Base-by-base conservation (phyloP, 2,329 filamentous ascomycete genomes). In the Stagonosporopsis cucurbitacearum region DNA sequence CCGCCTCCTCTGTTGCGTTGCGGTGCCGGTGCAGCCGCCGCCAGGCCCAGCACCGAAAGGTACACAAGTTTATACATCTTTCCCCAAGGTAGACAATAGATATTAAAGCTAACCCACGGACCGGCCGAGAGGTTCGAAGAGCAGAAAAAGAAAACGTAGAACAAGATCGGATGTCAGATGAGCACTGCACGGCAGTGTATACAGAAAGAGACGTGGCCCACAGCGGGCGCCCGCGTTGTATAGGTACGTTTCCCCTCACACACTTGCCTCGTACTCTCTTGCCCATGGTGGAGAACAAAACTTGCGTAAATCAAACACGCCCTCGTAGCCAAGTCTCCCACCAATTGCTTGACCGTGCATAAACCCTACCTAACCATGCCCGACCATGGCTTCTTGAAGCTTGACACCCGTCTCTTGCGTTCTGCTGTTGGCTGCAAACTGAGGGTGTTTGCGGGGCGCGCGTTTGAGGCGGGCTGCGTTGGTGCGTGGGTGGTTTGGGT, bases 401-500 rank as follows among this genome's bases (percentile, higher is more conserved):
- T 63, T 63, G 54, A 64, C 43, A 59, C 32, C 41, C 50, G 42
- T 37, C 45, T 41, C 40, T 6, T 25, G 32, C 3, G 23, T 20
- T 13, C 20, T 4, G 19, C 23, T 19, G 41, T 15, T 50, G 30
- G 51, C 36, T 25, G 40, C 26, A 28, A 22, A 32, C 4, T 28
- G 17, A 36, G 22, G 22, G 36, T 32, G 41, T 43, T 43, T 43
- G 25, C 23, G 23, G n/a, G 23, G 26, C 23, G 33, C 28, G 45
- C 36, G 69, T 73, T 67, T 69, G 64, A 69, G 66, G 63, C 19
- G 33, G 28, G 11, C 55, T 39, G 49, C 6, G n/a, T 15, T 73
- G 70, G 51, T 45, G 67, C 70, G 56, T 25, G 37, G 36, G 54
- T 44, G 55, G 69, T 73, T 68, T 71, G 65, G 60, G 48, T 32